Evolutionary conservation across 1,284 basidiomycete species (phyloP).

Genomic region (Amylostereum chailletii): DNA sequence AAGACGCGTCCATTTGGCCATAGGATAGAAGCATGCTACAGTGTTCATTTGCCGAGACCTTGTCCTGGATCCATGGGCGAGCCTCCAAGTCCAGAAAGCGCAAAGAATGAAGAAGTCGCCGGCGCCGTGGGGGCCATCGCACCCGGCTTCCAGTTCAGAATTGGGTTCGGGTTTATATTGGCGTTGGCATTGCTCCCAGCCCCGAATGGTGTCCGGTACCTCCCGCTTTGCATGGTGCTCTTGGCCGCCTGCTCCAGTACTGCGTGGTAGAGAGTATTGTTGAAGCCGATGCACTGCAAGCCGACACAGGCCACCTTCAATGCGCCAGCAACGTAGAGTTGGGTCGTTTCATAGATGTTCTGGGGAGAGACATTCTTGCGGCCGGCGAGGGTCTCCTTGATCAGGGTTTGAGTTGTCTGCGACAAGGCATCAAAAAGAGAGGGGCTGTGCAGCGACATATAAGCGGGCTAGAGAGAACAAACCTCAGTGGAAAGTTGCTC

Average conservation of each 20-base stretch:
- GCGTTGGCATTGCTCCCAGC: too few species aligned
- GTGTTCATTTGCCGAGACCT: too few species aligned
- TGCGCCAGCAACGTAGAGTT: slow-evolving; percentile 63
- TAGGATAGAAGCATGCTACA: too few species aligned
- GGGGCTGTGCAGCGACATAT: background rate
- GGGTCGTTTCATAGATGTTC: slow-evolving; percentile 61
- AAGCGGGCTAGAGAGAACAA: slow-evolving; percentile 8
- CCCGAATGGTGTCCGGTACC: too few species aligned
- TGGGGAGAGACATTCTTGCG: slow-evolving; percentile 71
- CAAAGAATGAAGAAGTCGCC: too few species aligned
- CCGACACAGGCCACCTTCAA: slow-evolving; percentile 64
- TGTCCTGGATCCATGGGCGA: too few species aligned
- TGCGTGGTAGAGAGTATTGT: slow-evolving; percentile 43
- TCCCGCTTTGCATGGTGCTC: background rate
- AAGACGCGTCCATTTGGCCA: too few species aligned
- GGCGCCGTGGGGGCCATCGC: too few species aligned
- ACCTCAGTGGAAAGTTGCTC: slow-evolving; percentile 56
- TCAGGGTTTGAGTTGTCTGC: slow-evolving; percentile 52
- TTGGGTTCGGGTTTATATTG: too few species aligned
- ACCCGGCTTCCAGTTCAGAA: too few species aligned
- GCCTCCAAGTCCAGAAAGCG: too few species aligned
- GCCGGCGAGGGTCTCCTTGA: slow-evolving; percentile 59
- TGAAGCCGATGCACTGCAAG: slow-evolving; percentile 69
- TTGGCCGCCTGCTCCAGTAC: slow-evolving; percentile 56
- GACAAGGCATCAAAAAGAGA: slow-evolving; percentile 1